phyloP scores from a whole-genome alignment of 164 flowering plant genomes.

The Kalanchoe fedtschenkoi region DNA sequence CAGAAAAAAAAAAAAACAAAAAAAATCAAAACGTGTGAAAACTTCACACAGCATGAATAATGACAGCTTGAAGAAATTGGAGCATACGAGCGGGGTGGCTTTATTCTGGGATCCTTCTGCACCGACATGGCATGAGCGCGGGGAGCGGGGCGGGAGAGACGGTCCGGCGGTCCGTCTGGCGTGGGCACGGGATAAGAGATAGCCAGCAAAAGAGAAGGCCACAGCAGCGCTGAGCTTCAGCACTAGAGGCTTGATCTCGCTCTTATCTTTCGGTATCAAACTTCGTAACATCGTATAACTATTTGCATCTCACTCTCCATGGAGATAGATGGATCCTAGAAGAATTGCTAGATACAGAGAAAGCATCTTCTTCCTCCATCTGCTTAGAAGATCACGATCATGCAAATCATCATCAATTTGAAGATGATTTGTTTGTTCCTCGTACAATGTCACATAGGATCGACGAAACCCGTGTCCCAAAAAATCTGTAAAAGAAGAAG shows the following conservation, averaged over 20 bases:
- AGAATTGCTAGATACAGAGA: too few species aligned
- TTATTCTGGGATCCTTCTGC: too few species aligned
- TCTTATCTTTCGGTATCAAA: constrained; percentile 1
- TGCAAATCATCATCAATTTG: background rate
- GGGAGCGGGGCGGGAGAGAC: background rate
- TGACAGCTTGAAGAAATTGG: too few species aligned
- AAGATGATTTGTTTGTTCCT: too few species aligned
- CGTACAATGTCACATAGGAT: too few species aligned
- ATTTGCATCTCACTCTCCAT: background rate
- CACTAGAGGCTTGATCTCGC: background rate
- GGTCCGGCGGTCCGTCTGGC: background rate
- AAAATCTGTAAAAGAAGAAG: background rate
- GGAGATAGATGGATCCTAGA: too few species aligned
- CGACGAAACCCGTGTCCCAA: background rate
- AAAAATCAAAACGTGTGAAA: too few species aligned
- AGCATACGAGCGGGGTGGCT: too few species aligned
- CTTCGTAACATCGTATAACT: background rate
- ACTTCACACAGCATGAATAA: too few species aligned
- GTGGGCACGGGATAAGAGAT: background rate
- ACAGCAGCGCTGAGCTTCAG: background rate
- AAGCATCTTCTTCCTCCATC: background rate
- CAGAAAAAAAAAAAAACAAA: background rate
- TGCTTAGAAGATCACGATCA: background rate
- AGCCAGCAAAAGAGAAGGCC: background rate
- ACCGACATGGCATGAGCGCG: background rate